Percentiles rank a stretch among this genome's conserved stretches.
phyloP scores from a whole-genome alignment of 192 early-diverging fungal genomes.

The Backusella psychrophila region DNA sequence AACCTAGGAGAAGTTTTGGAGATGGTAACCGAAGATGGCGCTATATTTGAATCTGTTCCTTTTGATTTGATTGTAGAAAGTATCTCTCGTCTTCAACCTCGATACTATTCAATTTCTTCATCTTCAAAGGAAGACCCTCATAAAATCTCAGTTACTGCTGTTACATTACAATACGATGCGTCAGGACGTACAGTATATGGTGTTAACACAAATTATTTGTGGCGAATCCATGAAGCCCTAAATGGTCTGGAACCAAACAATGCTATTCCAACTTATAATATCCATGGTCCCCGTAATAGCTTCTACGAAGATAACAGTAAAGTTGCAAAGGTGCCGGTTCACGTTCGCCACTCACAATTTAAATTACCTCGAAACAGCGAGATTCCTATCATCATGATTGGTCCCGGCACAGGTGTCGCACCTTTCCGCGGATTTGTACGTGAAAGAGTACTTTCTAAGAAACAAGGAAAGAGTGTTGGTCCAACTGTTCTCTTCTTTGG shows the following conservation, averaged over 20 bases:
- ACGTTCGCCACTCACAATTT: slow-evolving; percentile 88
- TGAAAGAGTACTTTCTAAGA: slow-evolving; percentile 71
- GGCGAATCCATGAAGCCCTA: slow-evolving; percentile 50
- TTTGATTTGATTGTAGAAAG: slow-evolving; percentile 79
- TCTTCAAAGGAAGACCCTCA: slow-evolving; percentile 73
- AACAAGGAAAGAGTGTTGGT: slow-evolving; percentile 66
- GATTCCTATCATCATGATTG: slow-evolving; percentile 91
- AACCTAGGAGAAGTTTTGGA: slow-evolving; percentile 73
- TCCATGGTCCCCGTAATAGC: slow-evolving; percentile 39
- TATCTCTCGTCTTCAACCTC: slow-evolving; percentile 76
- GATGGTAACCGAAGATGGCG: slow-evolving; percentile 22
- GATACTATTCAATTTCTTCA: slow-evolving; percentile 96
- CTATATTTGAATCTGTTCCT: slow-evolving; percentile 60
- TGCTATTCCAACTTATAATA: slow-evolving; percentile 18
- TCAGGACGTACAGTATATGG: slow-evolving; percentile 67
- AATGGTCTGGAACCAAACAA: background rate
- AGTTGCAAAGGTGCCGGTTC: slow-evolving; percentile 66
- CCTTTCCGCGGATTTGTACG: slow-evolving; percentile 95
- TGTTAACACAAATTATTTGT: slow-evolving; percentile 85
- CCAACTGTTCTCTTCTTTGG: slow-evolving; percentile 92
- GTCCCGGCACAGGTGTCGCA: slow-evolving; percentile 97
- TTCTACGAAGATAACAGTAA: slow-evolving; percentile 14
- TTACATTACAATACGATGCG: slow-evolving; percentile 80
- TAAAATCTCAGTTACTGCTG: slow-evolving; percentile 79
- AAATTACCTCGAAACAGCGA: slow-evolving; percentile 74